Percentiles rank a stretch among this genome's conserved stretches.
Conservation (phyloP, 495 filamentous ascomycete species). For the Podospora didyma region DNA sequence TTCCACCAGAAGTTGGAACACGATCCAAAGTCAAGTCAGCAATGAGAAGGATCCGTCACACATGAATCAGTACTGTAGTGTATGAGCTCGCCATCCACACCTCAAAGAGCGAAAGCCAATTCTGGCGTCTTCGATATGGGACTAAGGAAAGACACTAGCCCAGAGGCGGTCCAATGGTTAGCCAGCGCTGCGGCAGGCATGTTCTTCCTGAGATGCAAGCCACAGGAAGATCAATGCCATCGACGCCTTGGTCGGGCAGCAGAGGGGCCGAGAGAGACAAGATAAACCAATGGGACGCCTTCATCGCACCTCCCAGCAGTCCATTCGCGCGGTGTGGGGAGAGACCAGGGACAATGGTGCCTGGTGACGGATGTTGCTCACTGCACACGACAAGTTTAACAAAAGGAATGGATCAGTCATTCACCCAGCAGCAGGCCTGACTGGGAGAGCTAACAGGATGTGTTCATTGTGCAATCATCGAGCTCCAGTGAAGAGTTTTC, state of each 20-base stretch:
- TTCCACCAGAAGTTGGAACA: neutral
- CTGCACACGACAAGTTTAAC: neutral
- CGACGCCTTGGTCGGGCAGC: neutral
- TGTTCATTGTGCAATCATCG: neutral
- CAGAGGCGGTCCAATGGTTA: neutral
- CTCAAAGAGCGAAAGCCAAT: neutral
- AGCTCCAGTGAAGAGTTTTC: conserved; percentile 4
- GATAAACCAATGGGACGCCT: conserved; percentile 2
- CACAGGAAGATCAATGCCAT: conserved; percentile 10
- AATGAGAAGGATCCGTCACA: too few relatives aligned
- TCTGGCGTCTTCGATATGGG: neutral
- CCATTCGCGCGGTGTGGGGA: neutral
- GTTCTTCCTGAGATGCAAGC: conserved; percentile 12
- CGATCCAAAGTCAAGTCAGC: neutral
- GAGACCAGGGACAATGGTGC: neutral
- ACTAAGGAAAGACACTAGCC: neutral
- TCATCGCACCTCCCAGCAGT: neutral
- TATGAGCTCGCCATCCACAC: neutral
- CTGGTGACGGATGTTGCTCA: neutral
- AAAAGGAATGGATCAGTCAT: too few relatives aligned
- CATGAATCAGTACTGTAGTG: neutral
- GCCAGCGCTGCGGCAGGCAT: neutral
- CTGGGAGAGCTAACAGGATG: neutral
- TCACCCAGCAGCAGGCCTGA: too few relatives aligned
- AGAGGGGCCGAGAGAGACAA: neutral